Conservation (phyloP, 305 asterid species). For the Ilex paraguariensis region DNA sequence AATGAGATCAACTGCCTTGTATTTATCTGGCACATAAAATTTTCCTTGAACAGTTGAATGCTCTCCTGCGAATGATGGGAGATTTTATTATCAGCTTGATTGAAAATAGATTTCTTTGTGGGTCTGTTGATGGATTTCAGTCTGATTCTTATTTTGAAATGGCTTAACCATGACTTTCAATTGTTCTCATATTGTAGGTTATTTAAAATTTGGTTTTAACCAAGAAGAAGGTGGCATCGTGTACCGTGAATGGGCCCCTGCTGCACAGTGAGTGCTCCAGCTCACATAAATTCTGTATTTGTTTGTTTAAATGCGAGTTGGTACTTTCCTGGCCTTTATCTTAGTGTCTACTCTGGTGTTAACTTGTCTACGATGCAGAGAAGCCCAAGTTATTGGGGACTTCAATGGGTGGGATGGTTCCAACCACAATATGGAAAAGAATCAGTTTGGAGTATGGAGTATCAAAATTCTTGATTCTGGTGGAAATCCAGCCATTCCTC, state of each 20-base stretch:
- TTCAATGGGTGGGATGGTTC: constrained; percentile 94
- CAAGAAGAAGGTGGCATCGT: constrained; percentile 67
- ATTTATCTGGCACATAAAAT: neutral
- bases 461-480: constrained; percentile 65
- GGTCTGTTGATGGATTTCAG: neutral
- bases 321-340: constrained; percentile 15
- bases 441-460: constrained; percentile 89
- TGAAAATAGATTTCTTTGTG: no score
- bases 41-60: neutral
- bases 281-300: constrained; percentile 17
- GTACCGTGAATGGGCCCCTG: constrained; percentile 97
- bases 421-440: constrained; percentile 75
- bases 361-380: constrained; percentile 47
- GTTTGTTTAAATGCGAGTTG: constrained; percentile 6
- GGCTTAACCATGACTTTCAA: neutral
- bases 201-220: constrained; percentile 71
- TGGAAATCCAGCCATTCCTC: constrained; percentile 74
- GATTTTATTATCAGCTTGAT: no score
- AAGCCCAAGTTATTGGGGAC: constrained; percentile 92
- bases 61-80: no score
- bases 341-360: constrained; percentile 20
- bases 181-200: constrained; percentile 41
- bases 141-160: neutral
- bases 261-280: constrained; percentile 74
- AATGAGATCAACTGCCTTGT: neutral